Evolutionary conservation across 331 rosid species (phyloP).

Genomic region (Erythrophleum ivorense): DNA sequence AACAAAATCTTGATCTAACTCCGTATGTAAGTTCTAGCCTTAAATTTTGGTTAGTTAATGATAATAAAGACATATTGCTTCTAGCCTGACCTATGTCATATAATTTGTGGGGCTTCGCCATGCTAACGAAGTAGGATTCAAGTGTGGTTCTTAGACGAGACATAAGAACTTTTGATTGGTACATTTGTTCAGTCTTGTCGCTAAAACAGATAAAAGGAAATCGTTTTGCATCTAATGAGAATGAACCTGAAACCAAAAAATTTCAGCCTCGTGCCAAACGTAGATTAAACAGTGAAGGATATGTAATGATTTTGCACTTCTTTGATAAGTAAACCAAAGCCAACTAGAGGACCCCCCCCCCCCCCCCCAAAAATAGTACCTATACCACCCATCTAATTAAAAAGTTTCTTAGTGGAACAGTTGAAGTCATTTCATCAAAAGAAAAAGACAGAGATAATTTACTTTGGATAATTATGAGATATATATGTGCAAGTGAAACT

Average conservation of each 20-base stretch:
- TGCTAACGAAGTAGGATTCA: slow-evolving; percentile 13
- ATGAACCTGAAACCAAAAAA: not conserved
- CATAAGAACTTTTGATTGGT: slow-evolving; percentile 3
- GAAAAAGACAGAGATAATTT: not conserved
- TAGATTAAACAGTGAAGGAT: too few species aligned
- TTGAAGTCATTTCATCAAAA: slow-evolving; percentile 5
- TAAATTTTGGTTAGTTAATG: slow-evolving; percentile 8
- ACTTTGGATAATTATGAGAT: not conserved
- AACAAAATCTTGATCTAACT: not conserved
- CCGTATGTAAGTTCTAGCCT: not conserved
- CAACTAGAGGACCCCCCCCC: too few species aligned
- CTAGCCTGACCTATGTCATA: not conserved
- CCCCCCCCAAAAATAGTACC: too few species aligned
- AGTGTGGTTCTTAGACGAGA: slow-evolving; percentile 6
- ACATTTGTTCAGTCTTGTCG: slow-evolving; percentile 38
- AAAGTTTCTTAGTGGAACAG: too few species aligned
- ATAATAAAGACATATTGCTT: slow-evolving; percentile 10
- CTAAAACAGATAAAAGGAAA: not conserved
- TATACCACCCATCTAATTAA: too few species aligned
- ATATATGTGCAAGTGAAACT: not conserved
- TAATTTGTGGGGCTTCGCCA: slow-evolving; percentile 2
- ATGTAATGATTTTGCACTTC: too few species aligned
- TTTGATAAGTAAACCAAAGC: too few species aligned
- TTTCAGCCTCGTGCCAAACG: not conserved
- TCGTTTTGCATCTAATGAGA: not conserved